phyloP scores from a whole-genome alignment of 768 basidiomycete species.

The Boletus bicolor region DNA sequence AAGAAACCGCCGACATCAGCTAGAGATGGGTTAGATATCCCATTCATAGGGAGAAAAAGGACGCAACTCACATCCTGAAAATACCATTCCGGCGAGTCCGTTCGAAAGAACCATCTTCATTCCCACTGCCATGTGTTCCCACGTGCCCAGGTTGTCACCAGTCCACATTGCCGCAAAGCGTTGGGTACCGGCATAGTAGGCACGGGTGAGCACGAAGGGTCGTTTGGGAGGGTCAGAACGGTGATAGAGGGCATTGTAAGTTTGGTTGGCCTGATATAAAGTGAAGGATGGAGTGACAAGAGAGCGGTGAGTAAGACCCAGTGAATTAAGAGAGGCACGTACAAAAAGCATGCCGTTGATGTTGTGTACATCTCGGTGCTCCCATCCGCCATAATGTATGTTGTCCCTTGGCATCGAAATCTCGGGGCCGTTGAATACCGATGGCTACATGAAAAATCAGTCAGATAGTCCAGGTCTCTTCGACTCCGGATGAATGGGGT shows the following conservation, averaged over 20 bases:
- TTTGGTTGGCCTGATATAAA: constrained; percentile 68
- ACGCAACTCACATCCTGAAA: constrained; percentile 73
- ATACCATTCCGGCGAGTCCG: constrained; percentile 87
- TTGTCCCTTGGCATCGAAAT: constrained; percentile 78
- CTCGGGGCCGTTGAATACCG: constrained; percentile 98
- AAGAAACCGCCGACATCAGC: constrained; percentile 99
- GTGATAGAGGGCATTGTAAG: constrained; percentile 71
- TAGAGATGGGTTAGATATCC: constrained; percentile 33
- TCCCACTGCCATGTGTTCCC: constrained; percentile 95
- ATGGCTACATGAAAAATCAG: constrained; percentile 54
- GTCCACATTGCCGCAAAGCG: constrained; percentile 98
- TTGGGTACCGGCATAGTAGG: constrained; percentile 95
- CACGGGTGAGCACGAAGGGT: constrained; percentile 93
- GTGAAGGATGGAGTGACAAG: background rate
- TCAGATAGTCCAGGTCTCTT: background rate
- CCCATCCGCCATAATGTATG: constrained; percentile 93
- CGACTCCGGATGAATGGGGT: background rate
- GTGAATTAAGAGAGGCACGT: constrained; percentile 25
- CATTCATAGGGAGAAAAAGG: background rate
- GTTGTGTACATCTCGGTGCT: constrained; percentile 96
- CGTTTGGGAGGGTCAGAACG: constrained; percentile 75
- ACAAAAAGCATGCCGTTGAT: constrained; percentile 95
- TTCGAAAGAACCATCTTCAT: constrained; percentile 91
- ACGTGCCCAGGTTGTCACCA: constrained; percentile 94
- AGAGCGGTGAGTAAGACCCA: background rate